phyloP scores from a whole-genome alignment of 2,329 filamentous ascomycete species.

The Dactylellina sp. region DNA sequence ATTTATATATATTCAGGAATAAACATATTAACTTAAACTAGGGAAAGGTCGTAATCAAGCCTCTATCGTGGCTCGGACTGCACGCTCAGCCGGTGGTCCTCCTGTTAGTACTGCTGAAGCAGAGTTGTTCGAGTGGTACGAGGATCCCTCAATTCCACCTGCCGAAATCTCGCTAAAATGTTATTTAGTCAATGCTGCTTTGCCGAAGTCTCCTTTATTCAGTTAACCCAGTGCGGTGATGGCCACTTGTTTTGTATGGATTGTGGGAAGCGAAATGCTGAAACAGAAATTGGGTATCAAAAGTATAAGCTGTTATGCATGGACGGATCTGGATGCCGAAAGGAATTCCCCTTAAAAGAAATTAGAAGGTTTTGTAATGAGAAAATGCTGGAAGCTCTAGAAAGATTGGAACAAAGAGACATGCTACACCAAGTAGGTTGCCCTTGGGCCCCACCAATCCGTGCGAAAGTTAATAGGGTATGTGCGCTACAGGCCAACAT shows the following conservation, averaged over 20 bases:
- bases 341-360: conserved; percentile 71
- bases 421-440: conserved; percentile 65
- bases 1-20: background rate
- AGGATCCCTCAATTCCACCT: background rate
- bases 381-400: conserved; percentile 72
- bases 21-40: conserved; percentile 13
- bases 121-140: conserved; percentile 71
- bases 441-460: background rate
- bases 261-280: conserved; percentile 75
- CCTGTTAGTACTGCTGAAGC: too few species aligned
- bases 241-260: conserved; percentile 74
- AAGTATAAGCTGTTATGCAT: conserved; percentile 78
- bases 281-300: conserved; percentile 75
- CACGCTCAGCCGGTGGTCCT: conserved; percentile 62
- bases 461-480: background rate
- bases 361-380: conserved; percentile 71
- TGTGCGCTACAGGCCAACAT: conserved; percentile 69
- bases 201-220: conserved; percentile 73
- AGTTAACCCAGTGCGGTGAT: conserved; percentile 76
- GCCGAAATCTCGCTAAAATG: conserved; percentile 4
- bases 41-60: conserved; percentile 57
- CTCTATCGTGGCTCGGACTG: conserved; percentile 58
- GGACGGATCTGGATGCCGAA: conserved; percentile 75
- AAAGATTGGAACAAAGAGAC: conserved; percentile 77
- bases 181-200: conserved; percentile 74